phyloP scores from a whole-genome alignment of 768 basidiomycete genomes.

The Suillus americanus region DNA sequence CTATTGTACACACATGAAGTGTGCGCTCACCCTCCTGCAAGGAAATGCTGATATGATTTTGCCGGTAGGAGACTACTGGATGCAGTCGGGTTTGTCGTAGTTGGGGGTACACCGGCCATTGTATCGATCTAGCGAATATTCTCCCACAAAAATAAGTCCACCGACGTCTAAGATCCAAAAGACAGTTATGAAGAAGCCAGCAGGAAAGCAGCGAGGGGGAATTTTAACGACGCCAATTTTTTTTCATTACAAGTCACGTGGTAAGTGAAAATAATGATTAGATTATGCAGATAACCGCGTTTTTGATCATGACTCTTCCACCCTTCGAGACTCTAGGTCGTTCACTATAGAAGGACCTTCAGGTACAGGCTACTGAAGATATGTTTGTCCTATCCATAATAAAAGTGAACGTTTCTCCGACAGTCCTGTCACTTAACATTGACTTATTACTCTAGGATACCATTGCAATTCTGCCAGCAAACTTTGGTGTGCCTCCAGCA shows the following conservation, averaged over 20 bases:
- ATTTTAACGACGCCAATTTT: not conserved
- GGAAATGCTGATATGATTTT: conserved; percentile 82
- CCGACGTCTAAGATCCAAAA: not conserved
- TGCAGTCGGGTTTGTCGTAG: conserved; percentile 32
- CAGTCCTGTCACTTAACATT: not conserved
- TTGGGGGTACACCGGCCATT: conserved; percentile 21
- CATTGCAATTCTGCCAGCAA: conserved; percentile 82
- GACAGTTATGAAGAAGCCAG: conserved; percentile 1
- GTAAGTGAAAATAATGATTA: not conserved
- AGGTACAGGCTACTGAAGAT: not conserved
- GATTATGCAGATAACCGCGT: not conserved
- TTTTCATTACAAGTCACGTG: conserved; percentile 5
- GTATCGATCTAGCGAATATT: not conserved
- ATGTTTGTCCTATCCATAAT: conserved; percentile 52
- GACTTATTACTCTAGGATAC: conserved; percentile 63
- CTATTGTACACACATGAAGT: not conserved
- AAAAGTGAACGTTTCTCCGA: conserved; percentile 28
- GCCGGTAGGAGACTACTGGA: conserved; percentile 51
- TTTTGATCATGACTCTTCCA: not conserved
- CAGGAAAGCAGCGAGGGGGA: conserved; percentile 1
- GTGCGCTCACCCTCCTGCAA: conserved; percentile 76
- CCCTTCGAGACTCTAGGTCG: not conserved
- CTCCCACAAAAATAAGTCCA: not conserved
- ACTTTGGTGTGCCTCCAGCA: conserved; percentile 76
- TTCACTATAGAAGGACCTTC: not conserved